These are phyloP conservation scores for Mucor piriformis DNA, from an alignment of 371 early-diverging fungal genomes.

Conservation along the genomic window DNA sequence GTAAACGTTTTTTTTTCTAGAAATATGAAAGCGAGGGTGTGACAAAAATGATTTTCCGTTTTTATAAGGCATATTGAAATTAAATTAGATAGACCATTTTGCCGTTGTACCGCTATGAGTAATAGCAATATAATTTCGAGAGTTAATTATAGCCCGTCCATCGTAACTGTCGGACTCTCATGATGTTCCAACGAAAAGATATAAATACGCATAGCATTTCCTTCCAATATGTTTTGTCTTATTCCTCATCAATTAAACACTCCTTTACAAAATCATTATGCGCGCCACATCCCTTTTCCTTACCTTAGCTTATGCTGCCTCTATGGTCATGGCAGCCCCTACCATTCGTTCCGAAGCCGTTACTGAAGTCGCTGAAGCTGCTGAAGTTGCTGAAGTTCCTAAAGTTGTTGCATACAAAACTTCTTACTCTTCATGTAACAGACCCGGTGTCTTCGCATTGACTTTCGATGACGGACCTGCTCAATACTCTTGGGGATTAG, in stretches of 20 bases:
- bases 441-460: slow-evolving; percentile 29
- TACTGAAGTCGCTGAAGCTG: background rate
- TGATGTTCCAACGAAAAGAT: too few relatives aligned
- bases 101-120: too few relatives aligned
- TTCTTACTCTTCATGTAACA: slow-evolving; percentile 13
- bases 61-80: too few relatives aligned
- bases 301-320: slow-evolving; percentile 14
- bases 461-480: slow-evolving; percentile 40
- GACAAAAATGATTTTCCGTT: too few relatives aligned
- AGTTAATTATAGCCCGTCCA: too few relatives aligned
- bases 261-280: slow-evolving; percentile 1
- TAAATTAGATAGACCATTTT: too few relatives aligned
- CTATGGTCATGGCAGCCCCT: slow-evolving; percentile 9
- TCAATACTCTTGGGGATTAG: slow-evolving; percentile 26
- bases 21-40: too few relatives aligned
- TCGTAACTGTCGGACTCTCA: too few relatives aligned
- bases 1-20: too few relatives aligned
- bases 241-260: background rate
- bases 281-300: slow-evolving; percentile 10
- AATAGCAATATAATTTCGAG: too few relatives aligned
- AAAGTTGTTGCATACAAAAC: too few relatives aligned
- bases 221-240: background rate
- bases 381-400: too few relatives aligned
- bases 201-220: background rate
- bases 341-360: background rate